These are phyloP conservation scores for Ganoderma boninense DNA, from an alignment of 1,284 basidiomycete genomes.

Conservation along the genomic window DNA sequence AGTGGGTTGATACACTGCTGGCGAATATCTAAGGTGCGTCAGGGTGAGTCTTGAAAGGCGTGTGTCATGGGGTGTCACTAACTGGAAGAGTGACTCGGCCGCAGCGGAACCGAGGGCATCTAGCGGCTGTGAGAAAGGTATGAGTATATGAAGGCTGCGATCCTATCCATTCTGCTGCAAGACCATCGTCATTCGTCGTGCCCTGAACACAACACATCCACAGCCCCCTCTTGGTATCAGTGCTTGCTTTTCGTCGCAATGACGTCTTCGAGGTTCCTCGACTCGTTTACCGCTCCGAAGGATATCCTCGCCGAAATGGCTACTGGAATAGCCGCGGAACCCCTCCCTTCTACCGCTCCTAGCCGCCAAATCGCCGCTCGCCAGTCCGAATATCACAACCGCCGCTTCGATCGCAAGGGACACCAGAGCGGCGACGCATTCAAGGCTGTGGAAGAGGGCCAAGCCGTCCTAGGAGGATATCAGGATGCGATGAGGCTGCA, in stretches of 20 bases:
- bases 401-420: conserved; percentile 86
- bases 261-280: conserved; percentile 60
- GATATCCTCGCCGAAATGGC: conserved; percentile 93
- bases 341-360: conserved; percentile 91
- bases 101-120: not conserved
- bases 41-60: not conserved
- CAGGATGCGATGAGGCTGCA: conserved; percentile 96
- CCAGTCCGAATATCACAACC: conserved; percentile 95
- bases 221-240: not conserved
- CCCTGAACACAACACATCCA: not conserved
- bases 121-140: not conserved
- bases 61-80: not conserved
- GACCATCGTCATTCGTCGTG: not conserved
- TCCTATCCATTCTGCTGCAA: not conserved
- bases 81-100: not conserved
- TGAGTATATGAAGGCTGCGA: not conserved
- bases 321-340: conserved; percentile 91
- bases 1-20: no score
- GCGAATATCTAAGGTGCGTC: no score
- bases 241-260: conserved; percentile 33
- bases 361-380: conserved; percentile 93
- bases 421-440: conserved; percentile 85
- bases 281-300: conserved; percentile 92
- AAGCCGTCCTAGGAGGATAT: conserved; percentile 86
- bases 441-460: conserved; percentile 65